phyloP scores from a whole-genome alignment of 768 basidiomycete genomes.

The Russula earlei region DNA sequence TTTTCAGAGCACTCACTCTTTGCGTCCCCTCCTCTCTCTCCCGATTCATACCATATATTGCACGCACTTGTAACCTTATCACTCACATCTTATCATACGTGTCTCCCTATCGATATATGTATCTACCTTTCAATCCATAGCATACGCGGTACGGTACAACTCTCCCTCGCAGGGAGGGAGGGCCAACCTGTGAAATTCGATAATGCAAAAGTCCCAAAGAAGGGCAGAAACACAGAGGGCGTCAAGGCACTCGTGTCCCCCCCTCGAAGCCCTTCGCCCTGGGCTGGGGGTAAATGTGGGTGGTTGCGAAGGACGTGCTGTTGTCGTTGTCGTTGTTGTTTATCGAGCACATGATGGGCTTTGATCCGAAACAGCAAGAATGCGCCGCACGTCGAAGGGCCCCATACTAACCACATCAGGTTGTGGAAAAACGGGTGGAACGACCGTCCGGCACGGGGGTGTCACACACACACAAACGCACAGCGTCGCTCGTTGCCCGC shows the following conservation, averaged over 20 bases:
- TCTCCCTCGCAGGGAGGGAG: neutral
- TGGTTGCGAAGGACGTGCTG: neutral
- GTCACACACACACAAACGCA: no score
- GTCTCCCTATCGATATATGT: conserved; percentile 8
- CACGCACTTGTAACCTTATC: conserved; percentile 21
- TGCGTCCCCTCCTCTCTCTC: neutral
- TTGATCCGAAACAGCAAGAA: neutral
- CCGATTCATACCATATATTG: neutral
- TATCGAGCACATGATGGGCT: neutral
- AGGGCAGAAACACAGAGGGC: neutral
- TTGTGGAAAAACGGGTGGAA: no score
- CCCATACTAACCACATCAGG: no score
- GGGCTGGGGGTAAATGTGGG: neutral
- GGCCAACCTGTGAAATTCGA: neutral
- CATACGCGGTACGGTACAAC: neutral
- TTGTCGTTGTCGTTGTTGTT: no score
- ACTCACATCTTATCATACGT: conserved; percentile 18
- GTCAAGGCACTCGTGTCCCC: no score
- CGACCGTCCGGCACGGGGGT: no score
- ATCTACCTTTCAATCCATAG: conserved; percentile 4
- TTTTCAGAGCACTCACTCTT: neutral
- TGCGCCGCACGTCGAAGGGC: neutral
- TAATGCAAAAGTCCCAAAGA: neutral
- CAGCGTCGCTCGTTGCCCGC: no score
- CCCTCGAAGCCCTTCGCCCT: neutral